Evolutionary conservation across 352 stramenopile genomes (phyloP).

Genomic region (Phytophthora constricta): DNA sequence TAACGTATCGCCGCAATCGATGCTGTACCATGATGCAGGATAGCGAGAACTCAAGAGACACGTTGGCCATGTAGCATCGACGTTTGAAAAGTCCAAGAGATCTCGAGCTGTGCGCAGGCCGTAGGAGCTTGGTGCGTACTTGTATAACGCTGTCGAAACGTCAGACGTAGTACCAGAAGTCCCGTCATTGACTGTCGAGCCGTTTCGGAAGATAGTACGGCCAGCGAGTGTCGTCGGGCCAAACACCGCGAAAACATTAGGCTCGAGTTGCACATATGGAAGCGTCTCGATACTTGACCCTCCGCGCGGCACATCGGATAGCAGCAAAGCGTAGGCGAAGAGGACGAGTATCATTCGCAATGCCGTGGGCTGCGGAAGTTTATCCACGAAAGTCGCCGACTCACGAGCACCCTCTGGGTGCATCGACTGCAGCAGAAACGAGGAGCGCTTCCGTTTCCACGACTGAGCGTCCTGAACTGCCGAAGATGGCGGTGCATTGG

Average conservation of each 20-base stretch:
- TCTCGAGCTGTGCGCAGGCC: slow-evolving; percentile 49
- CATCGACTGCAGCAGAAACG: slow-evolving; percentile 28
- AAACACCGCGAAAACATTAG: slow-evolving; percentile 59
- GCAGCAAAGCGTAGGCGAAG: slow-evolving; percentile 51
- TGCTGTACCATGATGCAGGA: slow-evolving; percentile 34
- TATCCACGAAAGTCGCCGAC: slow-evolving; percentile 20
- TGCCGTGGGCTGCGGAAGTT: slow-evolving; percentile 16
- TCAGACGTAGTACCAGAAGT: slow-evolving; percentile 3
- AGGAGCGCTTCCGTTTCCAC: slow-evolving; percentile 33
- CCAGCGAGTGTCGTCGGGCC: slow-evolving; percentile 43
- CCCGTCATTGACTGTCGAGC: slow-evolving; percentile 16
- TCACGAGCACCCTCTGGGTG: slow-evolving; percentile 26
- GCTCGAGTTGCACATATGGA: slow-evolving; percentile 53
- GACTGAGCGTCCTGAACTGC: slow-evolving; percentile 5
- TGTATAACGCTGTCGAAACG: slow-evolving; percentile 41
- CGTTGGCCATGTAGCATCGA: slow-evolving; percentile 21
- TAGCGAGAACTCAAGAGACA: slow-evolving; percentile 36
- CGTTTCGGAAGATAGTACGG: slow-evolving; percentile 34
- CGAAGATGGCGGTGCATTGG: slow-evolving; percentile 11
- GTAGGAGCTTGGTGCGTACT: slow-evolving; percentile 57
- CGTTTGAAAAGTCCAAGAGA: slow-evolving; percentile 23
- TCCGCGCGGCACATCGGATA: slow-evolving; percentile 50
- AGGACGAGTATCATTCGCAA: slow-evolving; percentile 46
- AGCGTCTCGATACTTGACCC: slow-evolving; percentile 47
- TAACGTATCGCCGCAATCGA: slow-evolving; percentile 31